Evolutionary conservation across 129 eudicot species (phyloP).

Genomic region (Flaveria trinervia): DNA sequence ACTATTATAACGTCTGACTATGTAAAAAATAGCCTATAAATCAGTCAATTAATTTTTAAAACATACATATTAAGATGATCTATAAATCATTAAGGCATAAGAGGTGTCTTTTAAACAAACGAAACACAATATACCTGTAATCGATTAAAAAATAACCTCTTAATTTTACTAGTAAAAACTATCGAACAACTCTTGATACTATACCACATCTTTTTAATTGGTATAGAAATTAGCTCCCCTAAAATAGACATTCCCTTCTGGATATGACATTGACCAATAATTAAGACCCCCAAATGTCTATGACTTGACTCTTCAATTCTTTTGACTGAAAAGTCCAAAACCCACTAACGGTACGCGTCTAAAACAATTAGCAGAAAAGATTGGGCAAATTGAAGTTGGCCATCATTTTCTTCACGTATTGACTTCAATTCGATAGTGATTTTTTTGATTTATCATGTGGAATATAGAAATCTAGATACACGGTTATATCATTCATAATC

Average conservation of each 20-base stretch:
- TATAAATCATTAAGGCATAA: too few species aligned
- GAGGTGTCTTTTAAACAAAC: too few species aligned
- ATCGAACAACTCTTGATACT: background rate
- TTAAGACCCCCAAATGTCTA: slow-evolving; percentile 1
- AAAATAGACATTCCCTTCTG: slow-evolving; percentile 17
- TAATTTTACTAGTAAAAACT: too few species aligned
- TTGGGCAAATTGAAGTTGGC: slow-evolving; percentile 18
- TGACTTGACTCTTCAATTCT: slow-evolving; percentile 29
- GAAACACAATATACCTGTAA: too few species aligned
- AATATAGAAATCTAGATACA: background rate
- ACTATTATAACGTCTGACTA: too few species aligned
- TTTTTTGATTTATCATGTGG: slow-evolving; percentile 22
- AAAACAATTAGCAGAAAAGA: slow-evolving; percentile 10
- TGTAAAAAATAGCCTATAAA: too few species aligned
- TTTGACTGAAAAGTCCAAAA: slow-evolving; percentile 31
- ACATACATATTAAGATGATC: too few species aligned
- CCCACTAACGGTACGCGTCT: slow-evolving; percentile 39
- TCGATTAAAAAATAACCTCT: too few species aligned
- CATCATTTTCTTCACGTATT: slow-evolving; percentile 20
- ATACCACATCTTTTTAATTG: background rate
- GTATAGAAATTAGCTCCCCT: background rate
- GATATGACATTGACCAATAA: slow-evolving; percentile 24
- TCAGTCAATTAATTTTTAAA: too few species aligned
- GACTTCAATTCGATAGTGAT: slow-evolving; percentile 28
- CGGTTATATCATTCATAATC: background rate